A percentile compares a stretch with the other conserved stretches of the same genome.
phyloP scores from a whole-genome alignment of 306 rosid species.

The Carpinus fangiana region DNA sequence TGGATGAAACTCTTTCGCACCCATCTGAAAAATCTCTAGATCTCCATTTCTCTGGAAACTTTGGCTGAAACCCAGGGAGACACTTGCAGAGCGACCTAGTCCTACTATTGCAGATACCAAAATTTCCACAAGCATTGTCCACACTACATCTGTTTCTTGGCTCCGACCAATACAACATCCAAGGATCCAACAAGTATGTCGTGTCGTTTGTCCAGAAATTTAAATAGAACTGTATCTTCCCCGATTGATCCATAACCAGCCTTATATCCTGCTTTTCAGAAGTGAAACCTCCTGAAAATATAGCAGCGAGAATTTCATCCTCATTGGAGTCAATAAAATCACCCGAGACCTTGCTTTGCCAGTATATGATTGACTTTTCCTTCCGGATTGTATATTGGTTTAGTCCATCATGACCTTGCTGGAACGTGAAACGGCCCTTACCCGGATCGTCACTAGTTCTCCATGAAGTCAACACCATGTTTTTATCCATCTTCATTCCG shows the following conservation, averaged over 20 bases:
- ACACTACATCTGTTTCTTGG: conserved; percentile 24
- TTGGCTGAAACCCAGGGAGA: conserved; percentile 18
- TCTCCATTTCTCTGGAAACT: neutral
- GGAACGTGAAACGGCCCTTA: conserved; percentile 17
- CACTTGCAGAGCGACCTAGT: conserved; percentile 1
- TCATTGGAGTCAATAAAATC: no score
- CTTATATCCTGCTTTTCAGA: neutral
- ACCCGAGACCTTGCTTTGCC: conserved; percentile 13
- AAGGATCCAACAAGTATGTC: neutral
- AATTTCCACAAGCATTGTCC: conserved; percentile 4
- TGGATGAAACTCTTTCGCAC: neutral
- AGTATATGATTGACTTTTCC: neutral
- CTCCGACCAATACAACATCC: neutral
- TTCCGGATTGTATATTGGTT: neutral
- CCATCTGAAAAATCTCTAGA: neutral
- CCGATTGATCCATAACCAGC: conserved; percentile 23
- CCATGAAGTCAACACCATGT: conserved; percentile 34
- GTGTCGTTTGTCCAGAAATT: neutral
- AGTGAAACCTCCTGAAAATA: no score
- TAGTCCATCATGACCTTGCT: neutral
- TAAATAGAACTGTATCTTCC: conserved; percentile 1
- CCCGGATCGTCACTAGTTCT: neutral
- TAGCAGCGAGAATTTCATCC: neutral
- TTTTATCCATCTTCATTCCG: conserved; percentile 35
- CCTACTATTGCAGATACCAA: conserved; percentile 20